These are phyloP conservation scores for Arabidopsis thaliana DNA, from an alignment of 345 rosid species.

Conservation along the genomic window DNA sequence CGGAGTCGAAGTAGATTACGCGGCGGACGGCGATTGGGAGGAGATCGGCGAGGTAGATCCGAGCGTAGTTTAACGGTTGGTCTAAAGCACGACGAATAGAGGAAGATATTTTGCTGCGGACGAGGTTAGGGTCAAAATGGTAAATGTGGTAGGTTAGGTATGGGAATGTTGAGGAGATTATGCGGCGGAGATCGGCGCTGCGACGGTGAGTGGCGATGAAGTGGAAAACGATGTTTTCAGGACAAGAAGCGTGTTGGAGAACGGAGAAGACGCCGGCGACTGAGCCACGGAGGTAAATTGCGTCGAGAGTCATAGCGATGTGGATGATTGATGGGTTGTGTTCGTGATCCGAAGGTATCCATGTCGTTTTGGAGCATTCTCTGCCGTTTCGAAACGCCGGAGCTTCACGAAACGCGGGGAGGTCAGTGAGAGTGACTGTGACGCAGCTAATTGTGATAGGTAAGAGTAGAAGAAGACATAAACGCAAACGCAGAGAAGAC, in stretches of 20 bases:
- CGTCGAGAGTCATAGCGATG: slow-evolving; percentile 86
- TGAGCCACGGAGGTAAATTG: slow-evolving; percentile 88
- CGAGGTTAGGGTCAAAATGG: slow-evolving; percentile 70
- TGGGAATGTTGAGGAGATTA: slow-evolving; percentile 69
- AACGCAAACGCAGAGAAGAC: slow-evolving; percentile 31
- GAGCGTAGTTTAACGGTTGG: slow-evolving; percentile 87
- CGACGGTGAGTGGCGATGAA: slow-evolving; percentile 64
- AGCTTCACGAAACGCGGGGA: slow-evolving; percentile 64
- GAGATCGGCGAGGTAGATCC: slow-evolving; percentile 86
- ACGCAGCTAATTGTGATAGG: slow-evolving; percentile 25
- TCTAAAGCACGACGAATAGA: slow-evolving; percentile 80
- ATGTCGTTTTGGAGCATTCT: slow-evolving; percentile 55
- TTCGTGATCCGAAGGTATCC: slow-evolving; percentile 42
- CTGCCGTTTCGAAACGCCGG: slow-evolving; percentile 78
- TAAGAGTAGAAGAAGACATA: slow-evolving; percentile 12
- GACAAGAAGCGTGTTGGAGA: slow-evolving; percentile 84
- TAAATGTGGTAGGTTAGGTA: slow-evolving; percentile 73
- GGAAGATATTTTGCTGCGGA: slow-evolving; percentile 69
- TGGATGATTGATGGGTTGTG: slow-evolving; percentile 60
- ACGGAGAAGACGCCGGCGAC: slow-evolving; percentile 84
- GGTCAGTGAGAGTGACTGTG: slow-evolving; percentile 31
- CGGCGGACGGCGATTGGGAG: slow-evolving; percentile 64
- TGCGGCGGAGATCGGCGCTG: slow-evolving; percentile 60
- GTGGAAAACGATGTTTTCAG: slow-evolving; percentile 86
- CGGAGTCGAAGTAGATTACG: slow-evolving; percentile 89